A percentile compares a stretch with the other conserved stretches of the same genome.
These are phyloP conservation scores for Aspergillus sp. DNA, from an alignment of 2,329 filamentous ascomycete genomes.

Conservation along the genomic window DNA sequence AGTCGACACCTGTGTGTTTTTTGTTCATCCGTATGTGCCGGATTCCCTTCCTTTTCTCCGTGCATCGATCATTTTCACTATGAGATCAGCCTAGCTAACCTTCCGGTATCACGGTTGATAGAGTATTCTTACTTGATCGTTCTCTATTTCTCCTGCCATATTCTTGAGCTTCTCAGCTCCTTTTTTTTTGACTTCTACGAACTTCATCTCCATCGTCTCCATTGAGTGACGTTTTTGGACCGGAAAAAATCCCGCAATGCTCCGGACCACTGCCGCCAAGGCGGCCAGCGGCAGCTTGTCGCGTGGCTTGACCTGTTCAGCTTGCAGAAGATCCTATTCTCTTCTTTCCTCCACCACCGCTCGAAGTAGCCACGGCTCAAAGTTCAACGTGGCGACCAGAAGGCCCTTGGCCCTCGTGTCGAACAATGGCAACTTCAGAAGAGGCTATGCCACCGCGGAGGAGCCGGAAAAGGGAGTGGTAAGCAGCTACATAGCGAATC, in stretches of 20 bases:
- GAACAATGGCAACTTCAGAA: conserved; percentile 34
- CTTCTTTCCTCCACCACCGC: conserved; percentile 22
- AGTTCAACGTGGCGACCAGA: conserved; percentile 29
- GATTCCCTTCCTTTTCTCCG: not conserved
- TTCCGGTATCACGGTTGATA: not conserved
- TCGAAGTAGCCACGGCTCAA: conserved; percentile 22
- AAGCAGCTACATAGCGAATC: conserved; percentile 22
- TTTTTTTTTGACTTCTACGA: conserved; percentile 1
- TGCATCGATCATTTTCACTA: not conserved
- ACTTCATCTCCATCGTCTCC: conserved; percentile 4
- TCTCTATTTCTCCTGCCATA: not conserved
- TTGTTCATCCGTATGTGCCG: conserved; percentile 4
- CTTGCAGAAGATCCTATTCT: conserved; percentile 26
- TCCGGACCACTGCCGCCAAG: conserved; percentile 33
- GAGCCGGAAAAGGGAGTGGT: conserved; percentile 55
- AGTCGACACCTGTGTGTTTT: conserved; percentile 32
- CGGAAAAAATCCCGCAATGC: conserved; percentile 29
- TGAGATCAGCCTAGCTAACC: not conserved
- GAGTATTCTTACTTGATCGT: not conserved
- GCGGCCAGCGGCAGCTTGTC: conserved; percentile 31
- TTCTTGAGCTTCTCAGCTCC: not conserved
- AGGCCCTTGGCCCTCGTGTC: conserved; percentile 37
- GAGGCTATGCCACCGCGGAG: conserved; percentile 53
- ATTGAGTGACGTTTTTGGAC: conserved; percentile 1
- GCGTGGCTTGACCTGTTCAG: conserved; percentile 26